Percentiles rank a stretch among this genome's conserved stretches.
These are phyloP conservation scores for Penicillium psychrofluorescens DNA, from an alignment of 495 filamentous ascomycete species.

Conservation along the genomic window DNA sequence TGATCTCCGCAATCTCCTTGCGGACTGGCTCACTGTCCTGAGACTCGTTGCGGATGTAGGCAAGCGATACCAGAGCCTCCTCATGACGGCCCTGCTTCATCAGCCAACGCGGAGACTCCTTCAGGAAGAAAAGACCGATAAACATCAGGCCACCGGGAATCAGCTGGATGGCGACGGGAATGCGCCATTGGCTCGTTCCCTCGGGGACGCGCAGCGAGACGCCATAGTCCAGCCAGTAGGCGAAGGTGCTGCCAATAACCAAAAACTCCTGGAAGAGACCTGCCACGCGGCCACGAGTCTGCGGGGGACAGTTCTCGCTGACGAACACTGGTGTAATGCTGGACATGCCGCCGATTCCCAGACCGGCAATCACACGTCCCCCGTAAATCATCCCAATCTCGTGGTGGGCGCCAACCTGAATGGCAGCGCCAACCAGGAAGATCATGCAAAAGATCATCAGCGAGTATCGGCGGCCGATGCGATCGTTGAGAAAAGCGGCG, in stretches of 20 bases:
- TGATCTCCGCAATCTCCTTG: conserved; percentile 61
- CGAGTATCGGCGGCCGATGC: conserved; percentile 50
- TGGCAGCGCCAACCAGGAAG: conserved; percentile 57
- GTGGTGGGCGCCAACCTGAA: conserved; percentile 46
- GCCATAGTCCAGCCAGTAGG: conserved; percentile 47
- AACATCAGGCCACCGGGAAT: conserved; percentile 44
- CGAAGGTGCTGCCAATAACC: conserved; percentile 23
- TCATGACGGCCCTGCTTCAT: conserved; percentile 36
- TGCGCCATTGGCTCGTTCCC: conserved; percentile 43
- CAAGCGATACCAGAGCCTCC: conserved; percentile 36
- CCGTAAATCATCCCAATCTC: conserved; percentile 30
- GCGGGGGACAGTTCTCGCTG: conserved; percentile 35
- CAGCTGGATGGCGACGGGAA: conserved; percentile 47
- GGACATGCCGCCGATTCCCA: conserved; percentile 39
- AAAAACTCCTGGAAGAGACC: conserved; percentile 25
- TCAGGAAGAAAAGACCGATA: conserved; percentile 42
- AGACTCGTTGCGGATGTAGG: conserved; percentile 36
- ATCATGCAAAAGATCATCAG: conserved; percentile 47
- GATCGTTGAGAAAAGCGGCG: conserved; percentile 51
- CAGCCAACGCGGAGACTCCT: conserved; percentile 52
- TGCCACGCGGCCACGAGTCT: conserved; percentile 38
- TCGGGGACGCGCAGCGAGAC: conserved; percentile 34
- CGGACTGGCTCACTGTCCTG: conserved; percentile 28
- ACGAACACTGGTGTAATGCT: conserved; percentile 44
- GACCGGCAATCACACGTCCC: conserved; percentile 34